phyloP scores from a whole-genome alignment of 139 green algal genomes.

The Diplosphaera chodatii region DNA sequence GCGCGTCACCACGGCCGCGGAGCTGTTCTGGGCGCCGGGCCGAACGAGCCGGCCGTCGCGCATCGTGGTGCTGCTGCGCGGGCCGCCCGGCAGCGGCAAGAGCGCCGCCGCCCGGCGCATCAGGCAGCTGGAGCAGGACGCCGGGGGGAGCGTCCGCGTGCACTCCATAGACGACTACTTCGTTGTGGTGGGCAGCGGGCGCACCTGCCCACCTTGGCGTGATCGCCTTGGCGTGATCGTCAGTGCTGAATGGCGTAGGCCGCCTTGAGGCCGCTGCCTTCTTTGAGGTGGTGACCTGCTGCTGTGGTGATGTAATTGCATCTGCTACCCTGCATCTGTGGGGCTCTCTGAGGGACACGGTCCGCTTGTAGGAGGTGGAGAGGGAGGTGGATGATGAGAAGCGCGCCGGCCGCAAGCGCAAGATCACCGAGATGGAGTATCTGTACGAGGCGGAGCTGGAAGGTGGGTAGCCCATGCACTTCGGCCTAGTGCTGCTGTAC shows the following conservation, averaged over 20 bases:
- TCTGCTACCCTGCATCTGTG: neutral
- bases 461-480: conserved; percentile 23
- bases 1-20: neutral
- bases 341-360: neutral
- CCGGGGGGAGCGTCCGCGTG: conserved; percentile 46
- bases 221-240: too few relatives aligned
- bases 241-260: too few relatives aligned
- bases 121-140: conserved; percentile 58
- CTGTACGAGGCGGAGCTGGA: conserved; percentile 67
- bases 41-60: conserved; percentile 35
- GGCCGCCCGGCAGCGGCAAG: conserved; percentile 77
- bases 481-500: too few relatives aligned
- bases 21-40: conserved; percentile 17
- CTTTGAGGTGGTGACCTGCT: too few relatives aligned
- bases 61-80: conserved; percentile 59
- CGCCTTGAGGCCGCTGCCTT: too few relatives aligned
- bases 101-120: conserved; percentile 52
- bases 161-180: conserved; percentile 86
- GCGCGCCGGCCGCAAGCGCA: conserved; percentile 19
- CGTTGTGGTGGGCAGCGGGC: conserved; percentile 43
- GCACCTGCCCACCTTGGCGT: too few relatives aligned
- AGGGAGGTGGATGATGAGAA: conserved; percentile 48
- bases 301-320: neutral
- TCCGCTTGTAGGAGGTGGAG: conserved; percentile 51
- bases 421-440: conserved; percentile 54